Conservation (phyloP, 768 basidiomycete species). For the Jaapia argillacea region DNA sequence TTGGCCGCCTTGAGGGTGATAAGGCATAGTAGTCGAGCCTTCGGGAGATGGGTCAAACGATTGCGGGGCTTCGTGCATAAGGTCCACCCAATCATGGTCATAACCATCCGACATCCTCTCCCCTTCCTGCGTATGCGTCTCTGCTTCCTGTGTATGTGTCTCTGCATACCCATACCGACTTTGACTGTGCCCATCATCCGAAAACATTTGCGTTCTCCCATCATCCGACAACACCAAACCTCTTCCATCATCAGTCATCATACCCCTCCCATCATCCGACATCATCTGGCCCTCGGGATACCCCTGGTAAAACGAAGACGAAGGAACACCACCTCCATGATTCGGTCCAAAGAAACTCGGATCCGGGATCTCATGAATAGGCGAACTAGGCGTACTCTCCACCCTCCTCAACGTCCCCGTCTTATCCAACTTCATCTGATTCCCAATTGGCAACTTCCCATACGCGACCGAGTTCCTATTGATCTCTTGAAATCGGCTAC, state of each 20-base stretch:
- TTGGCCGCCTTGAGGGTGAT: constrained; percentile 6
- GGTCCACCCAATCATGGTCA: constrained; percentile 51
- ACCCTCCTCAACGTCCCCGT: constrained; percentile 37
- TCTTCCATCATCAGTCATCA: too few species aligned
- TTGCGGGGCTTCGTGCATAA: constrained; percentile 35
- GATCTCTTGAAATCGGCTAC: constrained; percentile 66
- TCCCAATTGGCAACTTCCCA: constrained; percentile 53
- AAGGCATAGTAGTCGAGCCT: constrained; percentile 17
- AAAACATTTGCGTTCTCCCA: too few species aligned
- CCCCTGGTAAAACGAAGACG: background rate
- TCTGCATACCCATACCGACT: too few species aligned
- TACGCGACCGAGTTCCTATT: constrained; percentile 48
- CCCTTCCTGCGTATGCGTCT: too few species aligned
- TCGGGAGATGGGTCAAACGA: constrained; percentile 13
- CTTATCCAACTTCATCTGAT: constrained; percentile 42
- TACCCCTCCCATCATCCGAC: too few species aligned
- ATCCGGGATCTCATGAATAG: constrained; percentile 32
- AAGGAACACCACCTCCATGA: constrained; percentile 20
- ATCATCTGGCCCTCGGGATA: too few species aligned
- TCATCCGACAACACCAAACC: too few species aligned
- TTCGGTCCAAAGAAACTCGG: constrained; percentile 47
- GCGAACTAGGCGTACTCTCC: constrained; percentile 21
- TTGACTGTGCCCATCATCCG: too few species aligned
- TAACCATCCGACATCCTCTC: constrained; percentile 5
- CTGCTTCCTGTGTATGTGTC: too few species aligned